These are phyloP conservation scores for Tolypocladium guangdongense DNA, from an alignment of 2,329 filamentous ascomycete species.

Conservation along the genomic window DNA sequence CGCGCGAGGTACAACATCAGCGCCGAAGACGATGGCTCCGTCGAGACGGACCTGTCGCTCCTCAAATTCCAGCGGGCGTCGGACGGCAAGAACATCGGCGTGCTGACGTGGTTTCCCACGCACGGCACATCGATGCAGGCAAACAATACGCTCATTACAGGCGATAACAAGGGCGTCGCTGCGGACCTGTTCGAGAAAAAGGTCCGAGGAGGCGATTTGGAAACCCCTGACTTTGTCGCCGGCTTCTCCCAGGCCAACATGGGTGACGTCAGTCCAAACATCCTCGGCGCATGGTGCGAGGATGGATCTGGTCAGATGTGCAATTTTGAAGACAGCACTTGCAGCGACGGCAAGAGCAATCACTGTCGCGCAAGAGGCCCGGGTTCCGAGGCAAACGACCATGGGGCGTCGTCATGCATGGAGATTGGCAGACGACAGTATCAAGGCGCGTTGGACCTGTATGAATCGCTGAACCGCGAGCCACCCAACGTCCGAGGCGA, in stretches of 20 bases:
- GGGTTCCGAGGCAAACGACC: slow-evolving; percentile 51
- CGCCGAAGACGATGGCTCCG: slow-evolving; percentile 27
- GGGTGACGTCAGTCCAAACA: slow-evolving; percentile 82
- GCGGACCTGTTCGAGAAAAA: slow-evolving; percentile 72
- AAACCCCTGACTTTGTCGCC: slow-evolving; percentile 62
- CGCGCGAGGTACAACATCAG: slow-evolving; percentile 48
- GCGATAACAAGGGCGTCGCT: slow-evolving; percentile 89
- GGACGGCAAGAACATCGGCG: slow-evolving; percentile 64
- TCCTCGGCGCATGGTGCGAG: slow-evolving; percentile 80
- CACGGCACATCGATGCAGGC: slow-evolving; percentile 84
- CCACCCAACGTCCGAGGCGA: slow-evolving; percentile 47
- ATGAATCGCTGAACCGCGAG: slow-evolving; percentile 37
- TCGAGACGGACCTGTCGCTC: slow-evolving; percentile 70
- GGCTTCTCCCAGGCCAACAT: slow-evolving; percentile 90
- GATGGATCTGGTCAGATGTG: slow-evolving; percentile 65
- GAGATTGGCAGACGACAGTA: slow-evolving; percentile 63
- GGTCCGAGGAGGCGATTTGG: slow-evolving; percentile 42
- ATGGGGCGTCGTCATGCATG: slow-evolving; percentile 64
- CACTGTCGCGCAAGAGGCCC: slow-evolving; percentile 63
- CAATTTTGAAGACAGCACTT: slow-evolving; percentile 73
- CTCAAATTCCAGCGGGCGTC: slow-evolving; percentile 61
- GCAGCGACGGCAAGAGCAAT: slow-evolving; percentile 53
- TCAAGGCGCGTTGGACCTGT: slow-evolving; percentile 37
- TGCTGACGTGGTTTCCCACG: slow-evolving; percentile 82
- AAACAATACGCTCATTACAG: slow-evolving; percentile 81